phyloP scores from a whole-genome alignment of 2,329 filamentous ascomycete species.

The Clonostachys sp. region DNA sequence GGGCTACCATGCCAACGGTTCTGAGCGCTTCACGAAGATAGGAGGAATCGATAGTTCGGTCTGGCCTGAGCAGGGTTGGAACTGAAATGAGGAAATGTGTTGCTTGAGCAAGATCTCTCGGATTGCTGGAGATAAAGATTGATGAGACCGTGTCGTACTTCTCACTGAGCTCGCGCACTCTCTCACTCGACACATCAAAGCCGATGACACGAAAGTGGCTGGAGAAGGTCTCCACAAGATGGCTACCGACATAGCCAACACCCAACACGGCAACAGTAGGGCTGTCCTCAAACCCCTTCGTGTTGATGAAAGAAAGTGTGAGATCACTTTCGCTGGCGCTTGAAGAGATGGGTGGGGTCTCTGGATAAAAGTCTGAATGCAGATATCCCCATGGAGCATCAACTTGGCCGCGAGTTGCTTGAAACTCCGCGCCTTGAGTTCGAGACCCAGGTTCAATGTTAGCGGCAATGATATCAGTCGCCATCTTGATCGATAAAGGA shows the following conservation, averaged over 20 bases:
- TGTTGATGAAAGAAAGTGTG: not conserved
- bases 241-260: constrained; percentile 47
- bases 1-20: constrained; percentile 32
- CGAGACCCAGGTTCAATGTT: too few species aligned
- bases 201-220: constrained; percentile 33
- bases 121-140: constrained; percentile 29
- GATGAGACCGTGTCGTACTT: constrained; percentile 16
- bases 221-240: constrained; percentile 39
- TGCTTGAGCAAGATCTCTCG: constrained; percentile 29
- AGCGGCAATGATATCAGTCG: too few species aligned
- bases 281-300: constrained; percentile 10
- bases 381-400: constrained; percentile 2
- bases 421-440: too few species aligned
- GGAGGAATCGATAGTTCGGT: constrained; percentile 42
- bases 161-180: constrained; percentile 24
- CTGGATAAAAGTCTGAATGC: not conserved
- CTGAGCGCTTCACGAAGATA: constrained; percentile 37
- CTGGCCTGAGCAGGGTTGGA: constrained; percentile 40
- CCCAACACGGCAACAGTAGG: constrained; percentile 43
- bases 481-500: too few species aligned
- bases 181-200: constrained; percentile 39
- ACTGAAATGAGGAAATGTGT: constrained; percentile 51
- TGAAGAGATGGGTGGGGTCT: constrained; percentile 4
- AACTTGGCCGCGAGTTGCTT: too few species aligned
- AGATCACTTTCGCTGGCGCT: constrained; percentile 3